Base-by-base conservation (phyloP, 1,139 yeast species). In the Zhuliangozyma parablackwelliae region DNA sequence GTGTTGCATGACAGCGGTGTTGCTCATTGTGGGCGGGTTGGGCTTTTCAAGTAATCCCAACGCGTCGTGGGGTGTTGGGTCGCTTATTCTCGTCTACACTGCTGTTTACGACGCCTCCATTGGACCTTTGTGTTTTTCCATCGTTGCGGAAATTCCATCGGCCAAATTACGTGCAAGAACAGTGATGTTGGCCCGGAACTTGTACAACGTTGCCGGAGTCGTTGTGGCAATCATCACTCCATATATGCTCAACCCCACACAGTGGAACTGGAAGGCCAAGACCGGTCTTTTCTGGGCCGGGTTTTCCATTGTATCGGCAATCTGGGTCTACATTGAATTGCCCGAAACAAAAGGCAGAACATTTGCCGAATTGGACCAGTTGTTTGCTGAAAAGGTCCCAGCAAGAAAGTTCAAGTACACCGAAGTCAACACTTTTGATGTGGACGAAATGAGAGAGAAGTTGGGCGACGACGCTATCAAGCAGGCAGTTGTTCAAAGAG, bases 301-400 rank as follows among this genome's bases (percentile, higher is more conserved):
- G 0, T 56, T 75, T 35, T 61, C 73, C 21, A 41, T 70, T 4
- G 11, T 60, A 23, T 57, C 63, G 34, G 52, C 61, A 26, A 40
- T 64, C 33, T 72, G 82, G 82, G 50, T 63, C 29, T 75, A 54
- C 54, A 77, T 77, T 54, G 69, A 76, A 35, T 61, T 79, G 35
- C 86, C 86, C 5, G 86, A 80, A 50, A 72, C 82, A 12, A 66
- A 63, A 50, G 71, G 66, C 36, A 69, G 80, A 53, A 76, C 82
- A 3, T 77, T 62, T 50, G 83, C 78, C 36, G 85, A 80, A 51
- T 56, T 79, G 49, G 85, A 79, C 56, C 49, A 59, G 28, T 62
- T 78, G 57, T 78, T 78, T 54, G 62, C 59, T 25, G 53, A 60
- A 32, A 49, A 54, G 7, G 63, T 72, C 26, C 53, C 64, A 12